Conservation (phyloP, 2,329 filamentous ascomycete genomes). For the Pyricularia pennisetigena region DNA sequence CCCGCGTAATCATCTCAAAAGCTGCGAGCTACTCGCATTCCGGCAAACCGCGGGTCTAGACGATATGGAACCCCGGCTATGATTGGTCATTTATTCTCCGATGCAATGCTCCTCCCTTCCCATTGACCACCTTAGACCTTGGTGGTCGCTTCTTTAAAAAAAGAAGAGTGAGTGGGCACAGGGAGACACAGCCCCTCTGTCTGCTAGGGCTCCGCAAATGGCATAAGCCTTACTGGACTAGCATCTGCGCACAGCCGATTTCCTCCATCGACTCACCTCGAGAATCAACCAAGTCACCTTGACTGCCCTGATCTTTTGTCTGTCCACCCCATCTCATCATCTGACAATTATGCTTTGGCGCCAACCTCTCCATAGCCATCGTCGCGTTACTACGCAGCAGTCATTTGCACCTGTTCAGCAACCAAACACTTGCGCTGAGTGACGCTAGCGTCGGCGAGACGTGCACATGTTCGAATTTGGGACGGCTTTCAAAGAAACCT, state of each 20-base stretch:
- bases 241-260: background rate
- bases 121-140: background rate
- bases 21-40: background rate
- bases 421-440: background rate
- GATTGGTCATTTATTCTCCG: background rate
- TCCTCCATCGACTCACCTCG: background rate
- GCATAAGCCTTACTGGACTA: background rate
- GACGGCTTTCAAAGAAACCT: background rate
- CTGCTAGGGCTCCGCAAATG: background rate
- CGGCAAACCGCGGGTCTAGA: background rate
- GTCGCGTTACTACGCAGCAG: background rate
- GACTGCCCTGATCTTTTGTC: background rate
- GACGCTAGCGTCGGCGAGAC: background rate
- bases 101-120: background rate
- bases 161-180: background rate
- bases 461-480: background rate
- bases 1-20: background rate
- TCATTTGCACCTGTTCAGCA: background rate
- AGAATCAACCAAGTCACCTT: background rate
- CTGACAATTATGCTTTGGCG: background rate
- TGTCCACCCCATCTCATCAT: background rate
- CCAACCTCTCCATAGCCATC: background rate
- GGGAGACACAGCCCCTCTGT: background rate
- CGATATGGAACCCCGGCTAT: background rate
- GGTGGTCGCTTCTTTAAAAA: background rate